phyloP scores from a whole-genome alignment of 495 filamentous ascomycete genomes.

The Aspergillus panamensis region DNA sequence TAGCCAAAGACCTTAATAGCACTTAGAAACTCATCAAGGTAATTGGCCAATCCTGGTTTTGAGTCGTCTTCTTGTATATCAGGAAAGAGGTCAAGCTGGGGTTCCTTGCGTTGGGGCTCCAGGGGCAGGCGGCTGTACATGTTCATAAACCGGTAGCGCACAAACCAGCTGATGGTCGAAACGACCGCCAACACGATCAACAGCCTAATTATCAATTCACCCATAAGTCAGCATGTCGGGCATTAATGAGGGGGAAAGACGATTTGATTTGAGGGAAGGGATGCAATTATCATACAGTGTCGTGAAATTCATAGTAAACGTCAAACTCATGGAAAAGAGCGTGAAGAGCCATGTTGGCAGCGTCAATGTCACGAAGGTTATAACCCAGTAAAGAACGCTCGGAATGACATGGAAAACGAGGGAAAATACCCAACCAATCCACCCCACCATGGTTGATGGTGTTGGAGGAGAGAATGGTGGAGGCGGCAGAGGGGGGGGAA shows the following conservation, averaged over 20 bases:
- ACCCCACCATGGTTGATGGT: slow-evolving; percentile 45
- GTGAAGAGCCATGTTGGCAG: slow-evolving; percentile 87
- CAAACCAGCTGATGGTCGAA: slow-evolving; percentile 84
- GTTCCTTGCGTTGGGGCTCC: slow-evolving; percentile 93
- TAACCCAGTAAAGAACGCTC: slow-evolving; percentile 70
- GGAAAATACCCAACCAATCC: slow-evolving; percentile 42
- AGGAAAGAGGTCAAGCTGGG: slow-evolving; percentile 90
- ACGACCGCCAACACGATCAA: slow-evolving; percentile 72
- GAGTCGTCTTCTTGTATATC: slow-evolving; percentile 85
- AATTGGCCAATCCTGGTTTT: slow-evolving; percentile 88
- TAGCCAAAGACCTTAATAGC: slow-evolving; percentile 99
- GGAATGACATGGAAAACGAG: slow-evolving; percentile 57
- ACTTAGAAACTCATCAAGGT: slow-evolving; percentile 95
- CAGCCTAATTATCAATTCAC: slow-evolving; percentile 49
- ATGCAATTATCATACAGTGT: slow-evolving; percentile 61
- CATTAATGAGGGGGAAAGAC: background rate
- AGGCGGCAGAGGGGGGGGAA: slow-evolving; percentile 27
- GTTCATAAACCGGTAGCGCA: slow-evolving; percentile 89
- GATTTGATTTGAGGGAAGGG: background rate
- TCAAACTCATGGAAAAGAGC: slow-evolving; percentile 90
- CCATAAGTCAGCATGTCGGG: slow-evolving; percentile 8
- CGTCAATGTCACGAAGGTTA: slow-evolving; percentile 84
- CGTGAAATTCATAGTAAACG: slow-evolving; percentile 97
- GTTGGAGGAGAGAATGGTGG: slow-evolving; percentile 30
- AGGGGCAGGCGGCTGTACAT: slow-evolving; percentile 92